Conservation (phyloP, 2,329 filamentous ascomycete species). For the Cercospora berteroae region DNA sequence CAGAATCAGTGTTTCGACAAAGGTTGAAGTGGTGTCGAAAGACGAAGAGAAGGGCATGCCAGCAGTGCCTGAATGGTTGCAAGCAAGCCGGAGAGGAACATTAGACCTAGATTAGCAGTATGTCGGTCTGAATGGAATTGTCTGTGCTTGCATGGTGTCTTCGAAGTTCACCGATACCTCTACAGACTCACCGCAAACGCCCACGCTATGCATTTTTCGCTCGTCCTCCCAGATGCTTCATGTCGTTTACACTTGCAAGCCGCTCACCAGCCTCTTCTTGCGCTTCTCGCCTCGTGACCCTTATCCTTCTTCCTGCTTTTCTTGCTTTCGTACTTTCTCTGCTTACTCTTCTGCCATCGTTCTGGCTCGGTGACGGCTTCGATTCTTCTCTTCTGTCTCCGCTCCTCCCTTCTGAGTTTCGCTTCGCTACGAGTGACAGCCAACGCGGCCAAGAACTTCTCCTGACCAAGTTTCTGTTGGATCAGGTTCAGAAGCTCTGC, state of each 20-base stretch:
- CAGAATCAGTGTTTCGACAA: conserved; percentile 13
- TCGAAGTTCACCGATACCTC: neutral
- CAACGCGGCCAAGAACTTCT: conserved; percentile 72
- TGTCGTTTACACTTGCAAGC: neutral
- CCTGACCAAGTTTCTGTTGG: conserved; percentile 79
- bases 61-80: conserved; percentile 16
- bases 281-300: conserved; percentile 67
- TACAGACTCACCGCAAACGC: conserved; percentile 7
- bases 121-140: neutral
- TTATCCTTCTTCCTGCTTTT: conserved; percentile 78
- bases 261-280: conserved; percentile 65
- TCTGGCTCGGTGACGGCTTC: conserved; percentile 83
- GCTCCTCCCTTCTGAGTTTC: conserved; percentile 67
- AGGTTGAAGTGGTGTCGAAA: conserved; percentile 11
- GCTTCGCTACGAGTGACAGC: conserved; percentile 70
- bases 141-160: neutral
- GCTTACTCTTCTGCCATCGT: conserved; percentile 73
- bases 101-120: conserved; percentile 6
- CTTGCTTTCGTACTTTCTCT: conserved; percentile 79
- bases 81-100: conserved; percentile 17
- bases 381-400: conserved; percentile 82
- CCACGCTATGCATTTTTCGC: conserved; percentile 15
- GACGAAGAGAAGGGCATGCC: conserved; percentile 12
- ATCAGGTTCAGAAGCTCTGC: conserved; percentile 77
- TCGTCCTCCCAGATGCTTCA: neutral